Conservation (phyloP, 78 protist genomes). For the Dictyostelium discoideum region DNA sequence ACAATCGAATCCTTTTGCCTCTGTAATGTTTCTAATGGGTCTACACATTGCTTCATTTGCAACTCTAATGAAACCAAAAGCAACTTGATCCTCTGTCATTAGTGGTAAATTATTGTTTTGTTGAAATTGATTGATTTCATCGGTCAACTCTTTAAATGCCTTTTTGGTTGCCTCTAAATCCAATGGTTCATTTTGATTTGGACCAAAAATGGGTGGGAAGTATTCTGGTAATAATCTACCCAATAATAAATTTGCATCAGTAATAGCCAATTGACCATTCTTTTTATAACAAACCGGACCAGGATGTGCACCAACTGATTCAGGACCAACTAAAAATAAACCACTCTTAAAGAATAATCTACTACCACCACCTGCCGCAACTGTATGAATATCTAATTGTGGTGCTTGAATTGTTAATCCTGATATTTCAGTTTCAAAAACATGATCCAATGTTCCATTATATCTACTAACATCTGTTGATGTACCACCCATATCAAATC, state of each 20-base stretch:
- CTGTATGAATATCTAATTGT: conserved; percentile 96
- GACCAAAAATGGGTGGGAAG: conserved; percentile 96
- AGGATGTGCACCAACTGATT: conserved; percentile 89
- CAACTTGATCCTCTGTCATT: conserved; percentile 88
- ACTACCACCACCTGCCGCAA: conserved; percentile 98
- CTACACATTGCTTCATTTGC: conserved; percentile 98
- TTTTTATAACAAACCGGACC: conserved; percentile 98
- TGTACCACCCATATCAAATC: conserved; percentile 99
- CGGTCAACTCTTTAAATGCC: conserved; percentile 77
- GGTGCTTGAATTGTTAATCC: conserved; percentile 96
- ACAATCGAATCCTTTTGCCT: conserved; percentile 89
- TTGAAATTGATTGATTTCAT: conserved; percentile 43
- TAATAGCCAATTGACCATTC: conserved; percentile 92
- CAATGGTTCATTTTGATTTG: conserved; percentile 88
- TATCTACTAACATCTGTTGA: conserved; percentile 94
- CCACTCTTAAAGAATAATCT: conserved; percentile 89
- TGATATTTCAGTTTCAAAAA: conserved; percentile 92
- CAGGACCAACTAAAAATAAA: conserved; percentile 94
- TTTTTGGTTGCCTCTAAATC: conserved; percentile 76
- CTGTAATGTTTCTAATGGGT: conserved; percentile 93
- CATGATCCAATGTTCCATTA: conserved; percentile 89
- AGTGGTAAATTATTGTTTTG: neutral
- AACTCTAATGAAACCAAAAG: conserved; percentile 92
- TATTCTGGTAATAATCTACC: conserved; percentile 91
- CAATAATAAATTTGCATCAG: conserved; percentile 95